Conservation (phyloP, 305 asterid genomes). For the Rubia occidens region DNA sequence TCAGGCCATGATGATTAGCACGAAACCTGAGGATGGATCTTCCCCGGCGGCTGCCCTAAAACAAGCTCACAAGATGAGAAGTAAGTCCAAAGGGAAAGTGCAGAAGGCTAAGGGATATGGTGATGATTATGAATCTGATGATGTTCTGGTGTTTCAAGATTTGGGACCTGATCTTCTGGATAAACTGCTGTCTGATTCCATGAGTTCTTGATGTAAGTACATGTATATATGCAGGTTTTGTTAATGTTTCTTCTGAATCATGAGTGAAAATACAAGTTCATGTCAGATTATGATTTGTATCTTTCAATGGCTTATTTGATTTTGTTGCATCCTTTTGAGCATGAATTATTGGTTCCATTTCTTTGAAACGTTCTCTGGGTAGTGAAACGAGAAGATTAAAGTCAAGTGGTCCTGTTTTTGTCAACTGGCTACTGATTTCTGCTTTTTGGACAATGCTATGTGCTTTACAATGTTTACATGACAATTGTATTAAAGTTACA, state of each 20-base stretch:
- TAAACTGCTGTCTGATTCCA: slow-evolving; percentile 30
- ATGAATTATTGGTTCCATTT: too few relatives aligned
- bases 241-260: neutral
- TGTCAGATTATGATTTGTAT: neutral
- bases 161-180: slow-evolving; percentile 54
- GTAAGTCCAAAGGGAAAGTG: slow-evolving; percentile 9
- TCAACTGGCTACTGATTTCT: neutral
- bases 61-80: slow-evolving; percentile 38
- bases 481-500: neutral
- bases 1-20: slow-evolving; percentile 23
- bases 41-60: slow-evolving; percentile 49
- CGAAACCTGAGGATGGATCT: slow-evolving; percentile 26
- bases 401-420: neutral
- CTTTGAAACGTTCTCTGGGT: too few relatives aligned
- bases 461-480: neutral
- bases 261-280: neutral
- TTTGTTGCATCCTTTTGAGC: too few relatives aligned
- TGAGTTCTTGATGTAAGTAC: slow-evolving; percentile 8
- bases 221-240: too few relatives aligned
- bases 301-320: neutral
- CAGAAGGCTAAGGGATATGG: slow-evolving; percentile 18
- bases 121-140: slow-evolving; percentile 16
- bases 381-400: too few relatives aligned
- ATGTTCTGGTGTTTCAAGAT: slow-evolving; percentile 39
- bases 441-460: neutral